These are phyloP conservation scores for Chytriomyces sp. DNA, from an alignment of 192 early-diverging fungal genomes.

Conservation along the genomic window DNA sequence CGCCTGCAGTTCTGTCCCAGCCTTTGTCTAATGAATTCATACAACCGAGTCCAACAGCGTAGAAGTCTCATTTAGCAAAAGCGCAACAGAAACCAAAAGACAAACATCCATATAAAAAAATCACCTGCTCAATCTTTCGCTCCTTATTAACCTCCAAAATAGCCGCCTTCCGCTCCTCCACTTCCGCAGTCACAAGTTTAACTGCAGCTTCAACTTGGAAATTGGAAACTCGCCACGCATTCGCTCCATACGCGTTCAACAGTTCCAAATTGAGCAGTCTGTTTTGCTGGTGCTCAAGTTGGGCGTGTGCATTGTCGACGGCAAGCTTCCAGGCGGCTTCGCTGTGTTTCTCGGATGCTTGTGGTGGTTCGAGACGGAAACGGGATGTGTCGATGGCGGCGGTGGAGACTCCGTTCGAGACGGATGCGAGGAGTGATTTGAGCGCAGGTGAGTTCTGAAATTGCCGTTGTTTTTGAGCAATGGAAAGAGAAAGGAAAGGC, in stretches of 20 bases:
- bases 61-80: conserved; percentile 7
- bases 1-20: conserved; percentile 32
- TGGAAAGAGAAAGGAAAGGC: not conserved
- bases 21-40: conserved; percentile 28
- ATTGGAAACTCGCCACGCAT: conserved; percentile 53
- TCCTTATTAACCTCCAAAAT: conserved; percentile 51
- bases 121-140: conserved; percentile 55
- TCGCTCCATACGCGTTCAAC: conserved; percentile 50
- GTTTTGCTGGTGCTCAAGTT: conserved; percentile 52
- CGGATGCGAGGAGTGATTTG: conserved; percentile 17
- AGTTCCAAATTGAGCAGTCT: conserved; percentile 57
- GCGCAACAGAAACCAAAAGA: not conserved
- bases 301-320: conserved; percentile 54
- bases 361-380: conserved; percentile 43
- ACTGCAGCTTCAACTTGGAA: conserved; percentile 47
- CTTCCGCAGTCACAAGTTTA: conserved; percentile 38
- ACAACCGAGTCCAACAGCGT: conserved; percentile 6
- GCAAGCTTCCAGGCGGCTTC: conserved; percentile 39
- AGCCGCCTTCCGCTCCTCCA: conserved; percentile 14
- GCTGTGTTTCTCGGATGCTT: not conserved
- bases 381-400: conserved; percentile 42
- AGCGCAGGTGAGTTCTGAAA: not conserved
- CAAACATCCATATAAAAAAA: no score
- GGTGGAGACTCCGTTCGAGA: conserved; percentile 6
- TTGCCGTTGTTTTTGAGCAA: not conserved